Evolutionary conservation across 345 rosid species (phyloP).

Genomic region (Sonneratia alba): DNA sequence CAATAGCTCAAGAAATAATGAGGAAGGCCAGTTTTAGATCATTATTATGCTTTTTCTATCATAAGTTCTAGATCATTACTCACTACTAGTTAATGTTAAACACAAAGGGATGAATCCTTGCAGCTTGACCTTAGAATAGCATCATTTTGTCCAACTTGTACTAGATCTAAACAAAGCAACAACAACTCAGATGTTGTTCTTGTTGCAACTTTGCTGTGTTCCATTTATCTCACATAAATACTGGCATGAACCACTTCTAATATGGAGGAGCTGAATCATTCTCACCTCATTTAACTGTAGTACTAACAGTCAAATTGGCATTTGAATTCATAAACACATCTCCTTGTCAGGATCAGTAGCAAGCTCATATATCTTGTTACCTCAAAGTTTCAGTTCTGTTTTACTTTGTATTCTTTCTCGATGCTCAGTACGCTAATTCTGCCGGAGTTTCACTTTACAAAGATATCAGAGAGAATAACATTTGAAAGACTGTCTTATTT

Average conservation of each 20-base stretch:
- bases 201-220: neutral
- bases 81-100: neutral
- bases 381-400: neutral
- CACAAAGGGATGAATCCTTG: neutral
- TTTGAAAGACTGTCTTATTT: neutral
- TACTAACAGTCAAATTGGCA: neutral
- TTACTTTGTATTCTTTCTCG: neutral
- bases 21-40: neutral
- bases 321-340: neutral
- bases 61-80: neutral
- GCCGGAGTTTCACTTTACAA: neutral
- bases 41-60: no score
- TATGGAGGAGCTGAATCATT: neutral
- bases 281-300: neutral
- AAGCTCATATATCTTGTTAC: neutral
- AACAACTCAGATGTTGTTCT: neutral
- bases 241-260: neutral
- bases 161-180: neutral
- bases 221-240: neutral
- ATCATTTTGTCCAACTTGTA: neutral
- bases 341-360: neutral
- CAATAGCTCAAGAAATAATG: neutral
- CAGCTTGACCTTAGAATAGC: neutral
- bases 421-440: neutral
- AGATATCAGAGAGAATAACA: conserved; percentile 12